Base-by-base conservation (phyloP, 495 filamentous ascomycete species). In the Podospora australis region DNA sequence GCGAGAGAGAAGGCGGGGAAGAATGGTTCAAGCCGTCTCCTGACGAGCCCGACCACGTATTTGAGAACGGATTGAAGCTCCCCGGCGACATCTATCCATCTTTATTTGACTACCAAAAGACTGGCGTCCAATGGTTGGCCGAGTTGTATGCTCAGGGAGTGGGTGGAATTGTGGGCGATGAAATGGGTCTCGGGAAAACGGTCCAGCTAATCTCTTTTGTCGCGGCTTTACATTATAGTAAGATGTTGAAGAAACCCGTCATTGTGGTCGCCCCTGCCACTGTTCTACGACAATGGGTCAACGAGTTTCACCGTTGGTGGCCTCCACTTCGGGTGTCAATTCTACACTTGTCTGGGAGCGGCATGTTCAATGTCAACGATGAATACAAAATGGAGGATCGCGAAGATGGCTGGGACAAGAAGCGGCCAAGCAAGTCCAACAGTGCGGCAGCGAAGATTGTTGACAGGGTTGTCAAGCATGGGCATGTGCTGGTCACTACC, bases 301-400 rank as follows among this genome's bases (percentile, higher is more conserved):
- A 94, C 50, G 92, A 98, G 58, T 96, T 98, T 55, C 92, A 97
- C 64, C 79, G 82, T 20, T 98, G 92, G 92, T 97, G 92, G 92
- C 92, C 92, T 13, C 83, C 92, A 16, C 74, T 98, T 22, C 82
- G 92, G 17, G 92, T 97, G 1, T 94, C 90, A 0, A 97, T 97
- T 52, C 68, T 98, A 30, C 92, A 98, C 67, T 86, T 86, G 0
- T 96, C 91, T 16, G 92, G 92, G 7, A 96, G 89, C 59, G 92
- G 92, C 2, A 96, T 97, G 92, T 70, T 96, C 14, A 88, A 94
- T 52, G 63, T 91, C 35, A 69, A 74, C 13, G 77, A 70, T 26
- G 88, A 95, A 57, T 77, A 74, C 35, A 77, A 69, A 21, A 75
- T 82, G n/a, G 88, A 95, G 61, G 82, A 87, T 38, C 77, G 80